Conservation (phyloP, 208 protist species). For the Novymonas esmeraldas region DNA sequence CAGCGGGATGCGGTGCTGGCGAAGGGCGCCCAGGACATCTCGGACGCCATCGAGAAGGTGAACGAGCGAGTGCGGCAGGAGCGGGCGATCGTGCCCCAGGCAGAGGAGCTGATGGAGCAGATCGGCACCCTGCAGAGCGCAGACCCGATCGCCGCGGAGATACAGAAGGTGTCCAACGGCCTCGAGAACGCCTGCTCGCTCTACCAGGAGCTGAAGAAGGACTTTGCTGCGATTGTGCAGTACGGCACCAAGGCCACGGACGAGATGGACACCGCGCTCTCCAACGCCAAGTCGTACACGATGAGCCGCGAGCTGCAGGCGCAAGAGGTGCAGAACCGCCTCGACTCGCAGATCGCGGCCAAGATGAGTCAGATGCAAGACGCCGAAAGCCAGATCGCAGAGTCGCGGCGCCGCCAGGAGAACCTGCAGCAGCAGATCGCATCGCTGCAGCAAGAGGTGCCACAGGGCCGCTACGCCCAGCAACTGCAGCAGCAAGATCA, state of each 20-base stretch:
- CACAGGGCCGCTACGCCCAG: background rate
- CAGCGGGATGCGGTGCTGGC: constrained; percentile 61
- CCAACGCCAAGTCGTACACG: constrained; percentile 63
- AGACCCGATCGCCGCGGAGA: constrained; percentile 67
- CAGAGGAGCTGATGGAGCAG: constrained; percentile 55
- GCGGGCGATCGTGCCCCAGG: constrained; percentile 37
- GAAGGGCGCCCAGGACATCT: constrained; percentile 53
- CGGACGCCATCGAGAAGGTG: constrained; percentile 60
- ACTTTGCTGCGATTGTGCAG: constrained; percentile 49
- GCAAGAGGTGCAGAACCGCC: constrained; percentile 46
- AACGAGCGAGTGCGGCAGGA: constrained; percentile 51
- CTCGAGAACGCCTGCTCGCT: constrained; percentile 68
- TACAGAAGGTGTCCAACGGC: constrained; percentile 78
- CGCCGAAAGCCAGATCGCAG: constrained; percentile 36
- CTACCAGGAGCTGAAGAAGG: constrained; percentile 55
- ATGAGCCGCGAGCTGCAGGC: constrained; percentile 63
- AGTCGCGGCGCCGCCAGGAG: constrained; percentile 50
- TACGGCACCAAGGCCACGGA: constrained; percentile 49
- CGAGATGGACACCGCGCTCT: constrained; percentile 52
- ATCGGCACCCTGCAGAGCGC: constrained; percentile 69
- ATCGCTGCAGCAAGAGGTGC: constrained; percentile 23
- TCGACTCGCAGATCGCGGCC: constrained; percentile 78
- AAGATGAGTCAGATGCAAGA: constrained; percentile 74
- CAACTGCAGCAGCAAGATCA: background rate
- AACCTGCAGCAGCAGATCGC: constrained; percentile 37